These are phyloP conservation scores for Aspergillus uvarum DNA, from an alignment of 2,329 filamentous ascomycete genomes.

Conservation along the genomic window DNA sequence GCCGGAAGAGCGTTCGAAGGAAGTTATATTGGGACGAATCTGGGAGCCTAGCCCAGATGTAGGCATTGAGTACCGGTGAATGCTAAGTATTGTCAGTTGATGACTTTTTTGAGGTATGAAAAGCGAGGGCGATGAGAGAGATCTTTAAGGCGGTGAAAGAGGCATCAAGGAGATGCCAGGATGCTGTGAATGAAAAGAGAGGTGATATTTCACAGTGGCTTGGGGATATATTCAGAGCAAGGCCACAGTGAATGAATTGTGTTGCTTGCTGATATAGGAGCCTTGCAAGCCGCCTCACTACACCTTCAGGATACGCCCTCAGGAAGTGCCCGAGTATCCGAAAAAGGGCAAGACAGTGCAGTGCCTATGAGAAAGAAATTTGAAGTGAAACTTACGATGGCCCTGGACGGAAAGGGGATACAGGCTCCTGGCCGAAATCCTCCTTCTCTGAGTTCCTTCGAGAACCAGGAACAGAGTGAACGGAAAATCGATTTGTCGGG, in stretches of 20 bases:
- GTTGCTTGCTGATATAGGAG: neutral
- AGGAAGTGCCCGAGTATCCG: neutral
- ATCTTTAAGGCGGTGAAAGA: neutral
- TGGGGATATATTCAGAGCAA: neutral
- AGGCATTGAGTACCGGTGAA: constrained; percentile 93
- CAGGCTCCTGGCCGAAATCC: constrained; percentile 66
- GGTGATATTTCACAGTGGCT: neutral
- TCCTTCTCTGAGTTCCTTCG: constrained; percentile 89
- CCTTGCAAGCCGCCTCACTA: neutral
- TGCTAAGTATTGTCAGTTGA: constrained; percentile 48
- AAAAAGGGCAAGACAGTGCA: neutral
- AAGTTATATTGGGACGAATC: constrained; percentile 30
- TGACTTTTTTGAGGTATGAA: neutral
- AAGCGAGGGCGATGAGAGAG: neutral
- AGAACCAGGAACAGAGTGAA: constrained; percentile 81
- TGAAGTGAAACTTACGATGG: constrained; percentile 67
- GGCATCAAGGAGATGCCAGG: neutral
- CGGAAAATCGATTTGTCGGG: constrained; percentile 67
- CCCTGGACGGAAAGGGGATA: constrained; percentile 66
- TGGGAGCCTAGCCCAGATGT: constrained; percentile 53
- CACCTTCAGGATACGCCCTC: neutral
- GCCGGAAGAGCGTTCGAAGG: constrained; percentile 40
- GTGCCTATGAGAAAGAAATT: neutral
- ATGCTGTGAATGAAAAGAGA: neutral
- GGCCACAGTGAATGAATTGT: constrained; percentile 1